These are phyloP conservation scores for Mercurialis annua DNA, from an alignment of 345 rosid species.

Conservation along the genomic window DNA sequence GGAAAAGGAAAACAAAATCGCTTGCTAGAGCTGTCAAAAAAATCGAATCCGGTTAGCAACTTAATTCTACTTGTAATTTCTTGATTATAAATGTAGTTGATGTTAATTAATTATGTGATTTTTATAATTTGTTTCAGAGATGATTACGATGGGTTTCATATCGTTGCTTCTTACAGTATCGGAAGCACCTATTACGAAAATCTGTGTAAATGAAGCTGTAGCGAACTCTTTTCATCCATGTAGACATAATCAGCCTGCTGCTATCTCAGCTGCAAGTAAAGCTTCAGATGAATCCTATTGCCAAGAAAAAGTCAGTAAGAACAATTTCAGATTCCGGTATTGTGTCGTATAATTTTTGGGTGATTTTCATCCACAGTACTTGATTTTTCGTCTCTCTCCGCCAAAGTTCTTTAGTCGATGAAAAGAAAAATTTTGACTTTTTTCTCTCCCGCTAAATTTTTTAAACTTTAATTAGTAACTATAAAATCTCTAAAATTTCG, in stretches of 20 bases:
- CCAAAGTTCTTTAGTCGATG: no score
- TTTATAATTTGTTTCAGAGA: slow-evolving; percentile 13
- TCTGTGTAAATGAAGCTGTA: slow-evolving; percentile 21
- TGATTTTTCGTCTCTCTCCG: no score
- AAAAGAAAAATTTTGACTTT: neutral
- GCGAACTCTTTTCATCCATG: slow-evolving; percentile 27
- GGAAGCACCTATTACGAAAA: slow-evolving; percentile 24
- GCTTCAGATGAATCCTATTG: slow-evolving; percentile 15
- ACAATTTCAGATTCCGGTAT: no score
- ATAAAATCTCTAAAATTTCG: no score
- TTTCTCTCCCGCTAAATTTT: no score
- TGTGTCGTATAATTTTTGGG: no score
- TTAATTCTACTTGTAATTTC: neutral
- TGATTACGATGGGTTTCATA: slow-evolving; percentile 35
- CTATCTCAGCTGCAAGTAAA: slow-evolving; percentile 1
- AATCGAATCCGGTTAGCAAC: slow-evolving; percentile 24
- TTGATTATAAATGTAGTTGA: neutral
- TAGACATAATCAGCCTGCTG: neutral
- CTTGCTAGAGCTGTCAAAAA: slow-evolving; percentile 22
- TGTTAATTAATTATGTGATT: neutral
- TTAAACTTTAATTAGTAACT: no score
- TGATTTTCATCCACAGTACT: no score
- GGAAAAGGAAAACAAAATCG: slow-evolving; percentile 25
- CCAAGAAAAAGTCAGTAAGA: slow-evolving; percentile 16
- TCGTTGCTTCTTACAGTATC: slow-evolving; percentile 27